Conservation (phyloP, 441 rosid species). For the Pelargonium exstipulatum region DNA sequence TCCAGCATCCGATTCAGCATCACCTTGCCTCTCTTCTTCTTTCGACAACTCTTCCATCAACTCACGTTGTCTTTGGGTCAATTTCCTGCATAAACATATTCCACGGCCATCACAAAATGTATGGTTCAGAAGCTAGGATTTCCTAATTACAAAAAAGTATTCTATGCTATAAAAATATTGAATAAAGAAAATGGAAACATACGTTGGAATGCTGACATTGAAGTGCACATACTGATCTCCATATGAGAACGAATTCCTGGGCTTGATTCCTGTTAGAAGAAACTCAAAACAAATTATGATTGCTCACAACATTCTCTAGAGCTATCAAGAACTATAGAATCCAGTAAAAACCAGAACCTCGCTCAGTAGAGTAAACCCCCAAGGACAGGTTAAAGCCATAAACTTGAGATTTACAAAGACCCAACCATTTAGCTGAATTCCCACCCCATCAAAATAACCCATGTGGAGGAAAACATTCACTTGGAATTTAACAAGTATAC, state of each 20-base stretch:
- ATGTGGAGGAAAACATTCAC: background rate
- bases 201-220: slow-evolving; percentile 80
- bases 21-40: slow-evolving; percentile 68
- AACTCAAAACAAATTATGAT: background rate
- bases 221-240: slow-evolving; percentile 92
- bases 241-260: slow-evolving; percentile 53
- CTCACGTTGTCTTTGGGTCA: slow-evolving; percentile 82
- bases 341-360: background rate
- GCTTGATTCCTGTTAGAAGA: slow-evolving; percentile 51
- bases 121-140: slow-evolving; percentile 1
- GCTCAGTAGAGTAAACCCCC: background rate
- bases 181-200: slow-evolving; percentile 20
- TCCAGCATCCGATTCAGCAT: slow-evolving; percentile 76
- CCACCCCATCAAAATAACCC: background rate
- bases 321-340: background rate
- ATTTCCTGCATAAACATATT: slow-evolving; percentile 40
- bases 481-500: background rate
- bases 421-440: background rate
- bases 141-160: background rate
- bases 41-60: slow-evolving; percentile 86
- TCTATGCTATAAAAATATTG: background rate
- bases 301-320: background rate
- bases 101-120: background rate
- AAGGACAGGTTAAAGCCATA: background rate
- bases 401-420: background rate